Evolutionary conservation across 208 protist genomes (phyloP).

Genomic region (Acanthamoeba triangularis): DNA sequence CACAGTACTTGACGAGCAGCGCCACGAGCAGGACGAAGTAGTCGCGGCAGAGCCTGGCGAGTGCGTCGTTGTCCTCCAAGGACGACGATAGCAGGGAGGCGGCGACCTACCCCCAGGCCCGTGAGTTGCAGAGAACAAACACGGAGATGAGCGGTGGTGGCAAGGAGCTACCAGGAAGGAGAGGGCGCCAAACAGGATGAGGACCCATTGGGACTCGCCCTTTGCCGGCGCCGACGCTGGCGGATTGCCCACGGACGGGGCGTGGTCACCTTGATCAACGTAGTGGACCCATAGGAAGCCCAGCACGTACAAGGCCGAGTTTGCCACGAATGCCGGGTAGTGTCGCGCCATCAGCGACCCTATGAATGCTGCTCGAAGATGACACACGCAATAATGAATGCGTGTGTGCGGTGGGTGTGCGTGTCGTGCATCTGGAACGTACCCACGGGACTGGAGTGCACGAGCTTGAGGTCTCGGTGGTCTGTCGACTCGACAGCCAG

Average conservation of each 20-base stretch:
- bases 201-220: background rate
- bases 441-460: background rate
- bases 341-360: background rate
- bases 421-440: background rate
- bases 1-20: background rate
- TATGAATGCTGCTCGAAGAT: background rate
- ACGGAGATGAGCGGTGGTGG: background rate
- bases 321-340: background rate
- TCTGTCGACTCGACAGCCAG: background rate
- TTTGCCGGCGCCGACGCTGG: background rate
- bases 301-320: background rate
- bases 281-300: background rate
- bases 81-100: background rate
- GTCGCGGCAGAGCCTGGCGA: background rate
- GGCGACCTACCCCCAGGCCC: background rate
- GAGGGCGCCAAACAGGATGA: background rate
- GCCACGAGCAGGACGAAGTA: constrained; percentile 2
- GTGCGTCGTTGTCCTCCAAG: background rate
- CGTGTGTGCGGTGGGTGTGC: too few relatives aligned
- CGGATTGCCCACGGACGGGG: background rate
- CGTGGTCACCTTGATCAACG: background rate
- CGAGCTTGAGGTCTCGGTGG: background rate
- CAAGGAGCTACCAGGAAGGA: background rate
- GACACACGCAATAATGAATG: too few relatives aligned
- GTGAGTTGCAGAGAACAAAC: background rate